phyloP scores from a whole-genome alignment of 78 protist genomes.

The Dictyostelium capitatum region DNA sequence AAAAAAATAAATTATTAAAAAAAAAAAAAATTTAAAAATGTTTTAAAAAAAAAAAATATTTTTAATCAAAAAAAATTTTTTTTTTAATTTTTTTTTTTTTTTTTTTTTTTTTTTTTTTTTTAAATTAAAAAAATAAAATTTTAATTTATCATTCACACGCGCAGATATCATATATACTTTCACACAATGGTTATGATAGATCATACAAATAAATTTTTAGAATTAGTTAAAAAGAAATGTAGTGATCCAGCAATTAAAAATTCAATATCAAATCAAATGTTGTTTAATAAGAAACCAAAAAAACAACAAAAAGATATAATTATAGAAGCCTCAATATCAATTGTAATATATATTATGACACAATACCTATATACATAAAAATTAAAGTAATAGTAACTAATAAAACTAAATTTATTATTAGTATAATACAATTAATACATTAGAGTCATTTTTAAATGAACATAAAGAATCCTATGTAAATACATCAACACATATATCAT shows the following conservation, averaged over 20 bases:
- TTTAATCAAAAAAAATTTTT: too few relatives aligned
- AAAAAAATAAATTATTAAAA: too few relatives aligned
- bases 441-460: conserved; percentile 19
- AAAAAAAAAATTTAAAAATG: too few relatives aligned
- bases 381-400: not conserved
- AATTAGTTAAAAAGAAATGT: conserved; percentile 11
- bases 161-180: too few relatives aligned
- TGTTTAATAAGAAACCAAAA: not conserved
- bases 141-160: too few relatives aligned
- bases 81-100: too few relatives aligned
- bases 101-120: too few relatives aligned
- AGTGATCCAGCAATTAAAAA: not conserved
- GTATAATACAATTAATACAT: conserved; percentile 37
- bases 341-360: not conserved
- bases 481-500: conserved; percentile 16
- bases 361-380: not conserved
- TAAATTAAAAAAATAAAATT: too few relatives aligned
- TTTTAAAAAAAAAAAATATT: too few relatives aligned
- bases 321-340: conserved; percentile 29
- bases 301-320: conserved; percentile 25
- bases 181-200: conserved; percentile 12
- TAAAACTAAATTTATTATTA: not conserved
- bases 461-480: conserved; percentile 43
- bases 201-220: conserved; percentile 16
- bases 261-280: not conserved